These are phyloP conservation scores for Nidula microcarpa DNA, from an alignment of 768 basidiomycete species.

Conservation along the genomic window DNA sequence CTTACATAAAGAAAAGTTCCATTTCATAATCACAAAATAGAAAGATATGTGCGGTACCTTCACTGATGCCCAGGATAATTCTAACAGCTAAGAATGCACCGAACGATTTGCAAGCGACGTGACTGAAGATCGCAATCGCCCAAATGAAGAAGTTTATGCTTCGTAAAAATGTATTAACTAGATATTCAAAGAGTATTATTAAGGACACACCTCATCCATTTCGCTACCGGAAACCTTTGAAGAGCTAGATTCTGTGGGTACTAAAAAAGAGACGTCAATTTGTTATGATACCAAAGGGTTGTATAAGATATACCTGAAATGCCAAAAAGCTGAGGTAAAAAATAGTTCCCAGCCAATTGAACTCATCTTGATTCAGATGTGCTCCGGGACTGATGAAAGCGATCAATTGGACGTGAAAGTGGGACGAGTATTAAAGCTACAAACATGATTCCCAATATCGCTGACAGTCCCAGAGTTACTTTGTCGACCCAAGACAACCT, in stretches of 20 bases:
- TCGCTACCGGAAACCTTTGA: constrained; percentile 72
- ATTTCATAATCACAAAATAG: too few relatives aligned
- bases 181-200: too few relatives aligned
- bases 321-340: constrained; percentile 73
- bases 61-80: constrained; percentile 74
- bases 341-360: constrained; percentile 75
- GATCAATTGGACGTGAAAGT: background rate
- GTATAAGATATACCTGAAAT: constrained; percentile 33
- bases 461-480: constrained; percentile 67
- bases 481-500: constrained; percentile 83
- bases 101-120: constrained; percentile 70
- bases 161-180: background rate
- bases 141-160: constrained; percentile 75
- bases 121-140: constrained; percentile 56
- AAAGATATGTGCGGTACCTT: constrained; percentile 28
- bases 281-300: constrained; percentile 3
- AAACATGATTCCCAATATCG: constrained; percentile 68
- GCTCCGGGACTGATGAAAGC: constrained; percentile 39
- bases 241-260: constrained; percentile 79
- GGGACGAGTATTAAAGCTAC: background rate
- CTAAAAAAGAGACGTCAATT: constrained; percentile 26
- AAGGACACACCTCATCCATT: constrained; percentile 71
- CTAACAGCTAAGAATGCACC: constrained; percentile 69
- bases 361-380: constrained; percentile 60
- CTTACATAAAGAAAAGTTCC: constrained; percentile 16